Evolutionary conservation across 495 filamentous ascomycete genomes (phyloP), one percentile per base, ranked within the genome.

Genomic region (Barbatosphaeria neglecta): DNA sequence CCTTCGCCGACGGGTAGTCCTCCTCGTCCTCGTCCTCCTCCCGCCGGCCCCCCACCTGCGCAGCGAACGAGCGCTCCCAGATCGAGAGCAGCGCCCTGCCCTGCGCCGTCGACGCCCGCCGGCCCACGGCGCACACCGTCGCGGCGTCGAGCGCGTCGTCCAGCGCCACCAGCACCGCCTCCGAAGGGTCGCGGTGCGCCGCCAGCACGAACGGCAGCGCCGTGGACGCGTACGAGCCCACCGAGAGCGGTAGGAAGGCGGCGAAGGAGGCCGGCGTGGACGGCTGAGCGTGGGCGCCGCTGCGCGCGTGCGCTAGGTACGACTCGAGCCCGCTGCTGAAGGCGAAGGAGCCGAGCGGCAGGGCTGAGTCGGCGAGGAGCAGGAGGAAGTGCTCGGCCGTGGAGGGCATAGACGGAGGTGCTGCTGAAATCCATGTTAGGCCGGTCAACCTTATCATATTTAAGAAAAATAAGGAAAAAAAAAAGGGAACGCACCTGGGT

Each of bases 261-360:
- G 82, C 63, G 64, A 94, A 87, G 22, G 76, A 63, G 22, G 61
- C 63, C 64, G 93, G 87, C 20, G 76, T 61, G 22, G 61, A 41
- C 0, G 63, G 54, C 58, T 64, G 47, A 37, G 27, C 2, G 15
- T 8, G 8, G 8, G 2, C 9, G 54, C 46, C 37, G 48, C 43
- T 15, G 27, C 74, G 67, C 44, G 81, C 77, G 69, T 97, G 92
- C 2, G 86, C 83, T 22, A 95, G 80, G 63, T 87, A 96, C 43
- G 90, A 96, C 61, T 99, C 92, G 25, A 99, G 77, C 0, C 90
- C 90, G 53, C 77, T 84, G 70, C 84, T 90, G 76, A 95, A 99
- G 50, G 92, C 92, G 67, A 99, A 99, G 35, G 89, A 93, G 56
- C 93, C 93, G 0, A 99, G 72, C 7, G 92, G 92, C 7, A 99